Conservation (phyloP, 2,329 filamentous ascomycete genomes). For the Thermothelomyces thermophilus region DNA sequence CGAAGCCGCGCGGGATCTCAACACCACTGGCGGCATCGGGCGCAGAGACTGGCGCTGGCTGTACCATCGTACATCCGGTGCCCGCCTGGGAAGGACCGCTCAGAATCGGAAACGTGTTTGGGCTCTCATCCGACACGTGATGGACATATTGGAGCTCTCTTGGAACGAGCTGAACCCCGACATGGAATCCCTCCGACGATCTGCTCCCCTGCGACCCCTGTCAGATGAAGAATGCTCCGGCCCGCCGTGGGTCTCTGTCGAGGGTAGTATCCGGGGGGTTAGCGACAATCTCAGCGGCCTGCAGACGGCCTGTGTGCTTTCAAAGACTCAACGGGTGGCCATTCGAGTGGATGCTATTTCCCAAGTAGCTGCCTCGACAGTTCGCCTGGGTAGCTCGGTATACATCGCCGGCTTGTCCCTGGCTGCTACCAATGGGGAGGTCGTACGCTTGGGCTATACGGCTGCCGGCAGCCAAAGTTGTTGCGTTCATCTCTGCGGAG, state of each 20-base stretch:
- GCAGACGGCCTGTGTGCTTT: not conserved
- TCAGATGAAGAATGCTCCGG: not conserved
- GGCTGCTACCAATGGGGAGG: not conserved
- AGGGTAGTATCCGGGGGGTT: not conserved
- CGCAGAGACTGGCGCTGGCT: not conserved
- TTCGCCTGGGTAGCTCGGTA: not conserved
- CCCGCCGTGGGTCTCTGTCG: not conserved
- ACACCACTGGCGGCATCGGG: not conserved
- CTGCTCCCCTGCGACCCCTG: too few species aligned
- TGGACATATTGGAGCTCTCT: not conserved
- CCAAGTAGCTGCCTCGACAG: not conserved
- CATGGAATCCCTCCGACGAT: not conserved
- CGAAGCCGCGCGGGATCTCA: not conserved
- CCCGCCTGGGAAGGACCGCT: not conserved
- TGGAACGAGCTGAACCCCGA: not conserved
- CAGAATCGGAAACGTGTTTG: not conserved
- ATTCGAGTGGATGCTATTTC: not conserved
- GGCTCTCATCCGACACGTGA: not conserved
- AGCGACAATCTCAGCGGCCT: not conserved
- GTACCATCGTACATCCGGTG: not conserved
- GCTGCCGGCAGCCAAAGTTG: not conserved
- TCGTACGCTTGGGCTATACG: not conserved
- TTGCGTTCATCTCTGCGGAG: not conserved
- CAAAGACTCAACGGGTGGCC: not conserved
- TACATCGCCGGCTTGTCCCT: not conserved